phyloP scores from a whole-genome alignment of 257 asterid species.

The Solanum lycopersicoides region DNA sequence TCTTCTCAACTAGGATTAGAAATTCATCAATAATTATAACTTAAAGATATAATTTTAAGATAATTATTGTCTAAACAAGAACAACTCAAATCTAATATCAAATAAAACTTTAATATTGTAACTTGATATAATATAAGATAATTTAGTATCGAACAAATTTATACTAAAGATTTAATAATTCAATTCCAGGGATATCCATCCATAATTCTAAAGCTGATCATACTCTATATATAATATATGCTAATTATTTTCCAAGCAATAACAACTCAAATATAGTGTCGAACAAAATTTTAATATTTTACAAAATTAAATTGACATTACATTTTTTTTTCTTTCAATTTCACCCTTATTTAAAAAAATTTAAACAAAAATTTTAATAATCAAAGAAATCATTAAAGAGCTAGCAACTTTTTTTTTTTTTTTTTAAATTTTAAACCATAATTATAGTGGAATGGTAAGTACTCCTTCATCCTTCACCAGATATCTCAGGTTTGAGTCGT shows the following conservation, averaged over 20 bases:
- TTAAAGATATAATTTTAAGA: background rate
- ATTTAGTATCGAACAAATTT: background rate
- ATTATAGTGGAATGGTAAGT: background rate
- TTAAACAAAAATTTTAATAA: too few relatives aligned
- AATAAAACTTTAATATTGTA: background rate
- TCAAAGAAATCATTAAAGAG: background rate
- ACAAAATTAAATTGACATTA: background rate
- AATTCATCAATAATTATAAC: background rate
- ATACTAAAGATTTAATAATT: background rate
- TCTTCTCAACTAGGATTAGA: background rate
- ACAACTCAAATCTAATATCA: background rate
- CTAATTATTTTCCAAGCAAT: background rate
- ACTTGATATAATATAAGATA: background rate
- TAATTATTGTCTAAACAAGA: background rate
- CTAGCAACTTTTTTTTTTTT: too few relatives aligned
- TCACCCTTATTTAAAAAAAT: too few relatives aligned
- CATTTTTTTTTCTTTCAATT: background rate
- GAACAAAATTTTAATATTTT: too few relatives aligned
- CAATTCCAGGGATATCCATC: background rate
- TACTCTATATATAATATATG: background rate
- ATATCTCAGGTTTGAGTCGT: background rate
- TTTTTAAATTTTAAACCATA: too few relatives aligned
- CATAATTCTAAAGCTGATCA: background rate
- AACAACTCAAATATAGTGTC: background rate
- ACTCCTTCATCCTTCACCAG: background rate